Evolutionary conservation across 371 early-diverging fungal species (phyloP).

Genomic region (Massospora cicadina): DNA sequence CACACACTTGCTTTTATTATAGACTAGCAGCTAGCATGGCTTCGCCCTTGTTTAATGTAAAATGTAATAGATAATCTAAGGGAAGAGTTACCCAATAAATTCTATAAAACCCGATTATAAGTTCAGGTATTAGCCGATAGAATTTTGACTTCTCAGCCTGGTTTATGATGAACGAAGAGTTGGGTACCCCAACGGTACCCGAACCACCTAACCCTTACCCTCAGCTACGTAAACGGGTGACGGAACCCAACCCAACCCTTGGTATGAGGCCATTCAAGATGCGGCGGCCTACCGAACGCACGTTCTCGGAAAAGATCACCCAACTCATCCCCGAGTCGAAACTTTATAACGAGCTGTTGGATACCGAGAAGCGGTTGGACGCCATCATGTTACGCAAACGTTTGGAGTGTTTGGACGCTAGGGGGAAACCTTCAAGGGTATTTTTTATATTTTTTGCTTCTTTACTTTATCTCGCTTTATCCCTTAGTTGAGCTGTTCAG

Average conservation of each 20-base stretch:
- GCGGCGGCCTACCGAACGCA: slow-evolving; percentile 1
- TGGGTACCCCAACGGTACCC: no score
- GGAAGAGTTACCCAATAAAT: no score
- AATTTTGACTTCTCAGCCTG: no score
- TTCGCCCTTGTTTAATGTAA: no score
- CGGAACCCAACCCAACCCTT: background rate
- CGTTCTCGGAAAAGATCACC: slow-evolving; percentile 37
- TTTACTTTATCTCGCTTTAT: background rate
- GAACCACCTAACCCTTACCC: no score
- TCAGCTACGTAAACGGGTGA: background rate
- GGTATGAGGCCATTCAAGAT: background rate
- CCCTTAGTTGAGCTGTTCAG: no score
- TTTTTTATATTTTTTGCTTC: background rate
- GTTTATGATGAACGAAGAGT: no score
- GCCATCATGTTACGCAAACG: slow-evolving; percentile 73
- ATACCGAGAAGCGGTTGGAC: slow-evolving; percentile 77
- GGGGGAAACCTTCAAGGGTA: slow-evolving; percentile 50
- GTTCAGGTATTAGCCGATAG: no score
- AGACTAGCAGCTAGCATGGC: no score
- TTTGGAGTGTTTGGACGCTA: slow-evolving; percentile 71
- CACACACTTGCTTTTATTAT: no score
- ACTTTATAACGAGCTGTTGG: slow-evolving; percentile 62
- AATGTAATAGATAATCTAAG: no score
- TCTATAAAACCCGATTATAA: no score
- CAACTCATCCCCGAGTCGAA: slow-evolving; percentile 80